Conservation (phyloP, 116 monocot species). For the Iris pallida region DNA sequence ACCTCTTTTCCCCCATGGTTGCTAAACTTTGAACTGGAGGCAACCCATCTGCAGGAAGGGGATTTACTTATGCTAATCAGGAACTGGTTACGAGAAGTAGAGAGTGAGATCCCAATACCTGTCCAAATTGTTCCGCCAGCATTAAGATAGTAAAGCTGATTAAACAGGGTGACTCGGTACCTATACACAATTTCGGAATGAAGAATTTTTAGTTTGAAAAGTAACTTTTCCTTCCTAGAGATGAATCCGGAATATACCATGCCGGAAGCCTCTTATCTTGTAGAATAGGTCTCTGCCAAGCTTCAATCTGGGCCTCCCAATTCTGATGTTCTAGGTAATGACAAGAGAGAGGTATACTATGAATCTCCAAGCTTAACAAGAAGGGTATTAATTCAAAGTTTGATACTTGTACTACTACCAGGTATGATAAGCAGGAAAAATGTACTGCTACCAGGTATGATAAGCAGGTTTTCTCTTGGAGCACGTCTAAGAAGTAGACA, state of each 20-base stretch:
- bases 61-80: neutral
- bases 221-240: neutral
- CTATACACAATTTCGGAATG: conserved; percentile 15
- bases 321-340: conserved; percentile 19
- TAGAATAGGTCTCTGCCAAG: conserved; percentile 47
- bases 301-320: conserved; percentile 53
- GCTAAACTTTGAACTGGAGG: conserved; percentile 22
- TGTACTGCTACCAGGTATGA: no score
- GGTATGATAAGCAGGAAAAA: neutral
- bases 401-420: neutral
- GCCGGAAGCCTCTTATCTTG: conserved; percentile 34
- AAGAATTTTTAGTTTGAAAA: neutral
- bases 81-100: neutral
- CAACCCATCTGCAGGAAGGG: conserved; percentile 29
- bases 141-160: conserved; percentile 50
- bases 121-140: conserved; percentile 56
- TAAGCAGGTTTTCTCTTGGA: no score
- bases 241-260: conserved; percentile 23
- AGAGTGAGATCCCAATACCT: conserved; percentile 19
- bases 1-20: conserved; percentile 18
- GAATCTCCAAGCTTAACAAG: neutral
- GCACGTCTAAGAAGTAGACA: no score
- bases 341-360: neutral
- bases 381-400: neutral
- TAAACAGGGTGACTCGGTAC: conserved; percentile 44